Evolutionary conservation across 1,284 basidiomycete genomes (phyloP).

Genomic region (Cryptococcus hybrid): DNA sequence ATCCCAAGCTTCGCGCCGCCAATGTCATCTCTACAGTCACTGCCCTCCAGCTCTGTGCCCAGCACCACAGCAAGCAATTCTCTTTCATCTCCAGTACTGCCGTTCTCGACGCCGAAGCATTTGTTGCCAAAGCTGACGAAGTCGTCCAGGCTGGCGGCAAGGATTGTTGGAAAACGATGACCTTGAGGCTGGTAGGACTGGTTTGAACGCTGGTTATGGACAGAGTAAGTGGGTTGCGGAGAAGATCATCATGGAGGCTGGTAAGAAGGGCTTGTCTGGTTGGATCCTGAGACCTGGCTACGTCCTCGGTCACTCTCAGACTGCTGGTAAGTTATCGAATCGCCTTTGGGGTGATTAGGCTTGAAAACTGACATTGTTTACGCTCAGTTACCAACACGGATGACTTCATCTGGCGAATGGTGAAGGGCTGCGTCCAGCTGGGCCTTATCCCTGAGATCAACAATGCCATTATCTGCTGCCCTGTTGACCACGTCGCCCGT

Average conservation of each 20-base stretch:
- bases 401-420: conserved; percentile 97
- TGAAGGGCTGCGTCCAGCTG: conserved; percentile 96
- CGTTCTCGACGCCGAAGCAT: conserved; percentile 58
- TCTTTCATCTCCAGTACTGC: conserved; percentile 80
- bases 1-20: conserved; percentile 73
- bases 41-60: conserved; percentile 71
- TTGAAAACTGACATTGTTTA: not conserved
- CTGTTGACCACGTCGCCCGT: conserved; percentile 93
- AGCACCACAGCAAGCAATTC: conserved; percentile 73
- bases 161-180: conserved; percentile 84
- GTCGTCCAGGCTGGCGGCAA: conserved; percentile 54
- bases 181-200: conserved; percentile 76
- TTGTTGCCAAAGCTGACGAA: conserved; percentile 71
- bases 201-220: conserved; percentile 89
- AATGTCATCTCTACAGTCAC: conserved; percentile 91
- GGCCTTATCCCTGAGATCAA: conserved; percentile 96
- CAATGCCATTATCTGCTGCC: conserved; percentile 98
- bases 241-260: conserved; percentile 88
- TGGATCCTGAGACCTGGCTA: conserved; percentile 93
- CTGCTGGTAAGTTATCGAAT: conserved; percentile 64
- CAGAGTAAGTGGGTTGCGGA: conserved; percentile 99
- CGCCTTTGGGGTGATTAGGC: not conserved
- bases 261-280: conserved; percentile 78
- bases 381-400: conserved; percentile 91
- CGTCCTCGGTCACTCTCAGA: conserved; percentile 87